Evolutionary conservation across 2,329 filamentous ascomycete species (phyloP).

Genomic region (Ustulina deusta): DNA sequence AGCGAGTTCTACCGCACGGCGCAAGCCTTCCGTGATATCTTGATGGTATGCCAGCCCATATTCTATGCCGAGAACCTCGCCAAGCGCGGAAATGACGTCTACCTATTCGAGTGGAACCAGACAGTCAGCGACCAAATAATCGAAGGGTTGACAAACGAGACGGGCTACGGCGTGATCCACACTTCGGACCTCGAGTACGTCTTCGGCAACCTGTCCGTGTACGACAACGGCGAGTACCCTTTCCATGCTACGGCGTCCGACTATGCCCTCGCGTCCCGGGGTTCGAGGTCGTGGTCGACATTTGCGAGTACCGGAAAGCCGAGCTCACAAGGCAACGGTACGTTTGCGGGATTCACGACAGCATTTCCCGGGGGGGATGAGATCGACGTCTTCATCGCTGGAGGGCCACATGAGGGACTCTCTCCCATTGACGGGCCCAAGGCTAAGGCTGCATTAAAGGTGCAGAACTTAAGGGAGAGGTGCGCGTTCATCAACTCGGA

Average conservation of each 20-base stretch:
- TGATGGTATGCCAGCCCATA: slow-evolving; percentile 40
- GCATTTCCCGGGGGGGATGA: slow-evolving; percentile 51
- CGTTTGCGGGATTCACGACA: slow-evolving; percentile 56
- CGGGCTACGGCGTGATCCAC: slow-evolving; percentile 61
- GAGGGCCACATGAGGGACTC: slow-evolving; percentile 58
- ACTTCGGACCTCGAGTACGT: slow-evolving; percentile 66
- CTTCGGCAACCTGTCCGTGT: slow-evolving; percentile 61
- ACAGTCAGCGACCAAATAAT: slow-evolving; percentile 63
- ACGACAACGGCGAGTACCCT: slow-evolving; percentile 53
- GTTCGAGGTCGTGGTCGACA: slow-evolving; percentile 61
- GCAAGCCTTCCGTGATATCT: slow-evolving; percentile 63
- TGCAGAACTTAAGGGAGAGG: slow-evolving; percentile 59
- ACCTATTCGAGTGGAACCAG: slow-evolving; percentile 66
- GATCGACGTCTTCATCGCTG: slow-evolving; percentile 57
- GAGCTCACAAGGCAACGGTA: slow-evolving; percentile 49
- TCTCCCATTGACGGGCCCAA: slow-evolving; percentile 54
- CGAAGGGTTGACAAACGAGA: slow-evolving; percentile 47
- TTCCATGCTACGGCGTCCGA: slow-evolving; percentile 56
- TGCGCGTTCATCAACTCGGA: slow-evolving; percentile 61
- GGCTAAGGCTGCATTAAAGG: slow-evolving; percentile 52
- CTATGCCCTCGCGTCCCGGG: slow-evolving; percentile 54
- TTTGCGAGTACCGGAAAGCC: slow-evolving; percentile 58
- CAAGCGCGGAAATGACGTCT: slow-evolving; percentile 56
- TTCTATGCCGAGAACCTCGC: slow-evolving; percentile 38
- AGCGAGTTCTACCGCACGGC: slow-evolving; percentile 63